Conservation (phyloP, 441 rosid species). For the Macaranga tanarius region DNA sequence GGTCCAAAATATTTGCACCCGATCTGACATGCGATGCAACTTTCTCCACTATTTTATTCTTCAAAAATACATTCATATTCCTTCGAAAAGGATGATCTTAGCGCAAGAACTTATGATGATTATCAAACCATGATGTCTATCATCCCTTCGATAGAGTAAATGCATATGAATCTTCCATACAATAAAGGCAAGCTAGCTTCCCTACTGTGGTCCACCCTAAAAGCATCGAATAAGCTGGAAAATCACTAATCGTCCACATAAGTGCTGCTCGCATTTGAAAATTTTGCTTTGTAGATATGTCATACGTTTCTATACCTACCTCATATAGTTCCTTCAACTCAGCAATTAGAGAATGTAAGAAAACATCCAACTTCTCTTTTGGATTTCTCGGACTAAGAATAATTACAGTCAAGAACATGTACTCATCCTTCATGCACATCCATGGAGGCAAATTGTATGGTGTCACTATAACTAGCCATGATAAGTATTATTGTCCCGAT, state of each 20-base stretch:
- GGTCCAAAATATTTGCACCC: neutral
- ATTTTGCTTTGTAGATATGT: neutral
- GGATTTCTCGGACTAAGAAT: neutral
- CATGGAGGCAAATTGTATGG: no score
- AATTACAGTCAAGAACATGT: neutral
- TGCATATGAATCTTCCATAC: neutral
- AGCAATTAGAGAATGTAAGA: neutral
- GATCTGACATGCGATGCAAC: neutral
- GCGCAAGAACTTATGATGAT: neutral
- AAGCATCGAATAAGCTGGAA: neutral
- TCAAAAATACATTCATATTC: neutral
- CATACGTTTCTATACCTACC: neutral
- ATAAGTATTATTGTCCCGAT: neutral
- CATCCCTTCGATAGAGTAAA: neutral
- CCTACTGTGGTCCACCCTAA: neutral
- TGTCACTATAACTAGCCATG: no score
- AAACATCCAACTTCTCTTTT: neutral
- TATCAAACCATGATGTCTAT: neutral
- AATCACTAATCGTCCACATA: neutral
- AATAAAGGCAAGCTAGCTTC: neutral
- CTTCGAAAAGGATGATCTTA: neutral
- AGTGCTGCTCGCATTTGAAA: neutral
- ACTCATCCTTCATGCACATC: neutral
- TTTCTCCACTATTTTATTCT: neutral
- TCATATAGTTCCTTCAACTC: neutral